phyloP scores from a whole-genome alignment of 805 yeast species.

The Wickerhamiella nectarea region DNA sequence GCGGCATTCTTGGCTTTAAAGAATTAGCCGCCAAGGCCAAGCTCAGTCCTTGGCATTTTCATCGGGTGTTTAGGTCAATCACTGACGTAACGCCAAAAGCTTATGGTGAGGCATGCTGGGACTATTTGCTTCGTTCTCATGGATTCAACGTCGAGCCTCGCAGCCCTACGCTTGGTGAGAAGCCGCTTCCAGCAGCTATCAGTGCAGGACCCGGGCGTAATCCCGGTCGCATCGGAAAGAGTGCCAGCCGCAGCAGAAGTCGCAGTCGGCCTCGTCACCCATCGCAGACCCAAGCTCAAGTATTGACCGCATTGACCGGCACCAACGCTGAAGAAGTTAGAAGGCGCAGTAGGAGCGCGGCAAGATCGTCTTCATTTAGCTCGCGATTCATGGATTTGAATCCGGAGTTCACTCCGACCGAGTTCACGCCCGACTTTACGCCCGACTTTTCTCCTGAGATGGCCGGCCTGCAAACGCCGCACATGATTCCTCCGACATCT shows the following conservation, averaged over 20 bases:
- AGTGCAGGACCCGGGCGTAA: background rate
- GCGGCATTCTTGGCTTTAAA: conserved; percentile 43
- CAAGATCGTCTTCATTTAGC: conserved; percentile 4
- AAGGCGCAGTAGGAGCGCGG: conserved; percentile 3
- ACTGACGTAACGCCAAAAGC: conserved; percentile 82
- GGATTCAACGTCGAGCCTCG: conserved; percentile 19
- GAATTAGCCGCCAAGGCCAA: conserved; percentile 77
- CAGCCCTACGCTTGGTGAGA: conserved; percentile 6
- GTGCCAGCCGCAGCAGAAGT: conserved; percentile 5
- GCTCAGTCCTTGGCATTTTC: conserved; percentile 86
- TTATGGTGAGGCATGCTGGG: conserved; percentile 69
- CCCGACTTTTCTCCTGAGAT: background rate
- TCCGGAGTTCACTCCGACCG: background rate
- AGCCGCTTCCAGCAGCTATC: background rate
- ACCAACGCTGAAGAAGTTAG: background rate
- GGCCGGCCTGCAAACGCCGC: background rate
- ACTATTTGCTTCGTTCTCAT: conserved; percentile 18
- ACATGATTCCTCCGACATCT: background rate
- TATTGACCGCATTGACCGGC: conserved; percentile 1
- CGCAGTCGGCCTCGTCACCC: conserved; percentile 12
- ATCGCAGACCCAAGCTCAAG: conserved; percentile 11
- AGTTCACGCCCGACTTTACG: background rate
- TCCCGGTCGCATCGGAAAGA: conserved; percentile 11
- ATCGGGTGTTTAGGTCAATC: conserved; percentile 73
- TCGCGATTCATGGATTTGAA: background rate